Evolutionary conservation across 805 yeast species (phyloP), one percentile per base, ranked within the genome.

Genomic region (Hanseniaspora taiwanica): DNA sequence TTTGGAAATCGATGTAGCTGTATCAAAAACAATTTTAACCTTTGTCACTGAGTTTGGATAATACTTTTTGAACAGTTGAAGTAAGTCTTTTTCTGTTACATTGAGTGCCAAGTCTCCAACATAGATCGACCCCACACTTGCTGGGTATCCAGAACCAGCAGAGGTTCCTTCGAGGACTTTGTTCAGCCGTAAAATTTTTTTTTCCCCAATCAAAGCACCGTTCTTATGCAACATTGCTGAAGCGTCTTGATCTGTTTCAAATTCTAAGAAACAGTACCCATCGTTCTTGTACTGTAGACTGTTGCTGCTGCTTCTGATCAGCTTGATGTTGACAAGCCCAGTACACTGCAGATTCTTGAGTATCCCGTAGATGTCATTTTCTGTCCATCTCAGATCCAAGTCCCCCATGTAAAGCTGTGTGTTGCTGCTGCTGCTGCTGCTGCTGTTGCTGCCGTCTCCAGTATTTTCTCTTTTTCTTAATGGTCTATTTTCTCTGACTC

Each of bases 341-440:
- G 6, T 16, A 31, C 13, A 83, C n/a, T 91, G 85, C 10, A 78
- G 60, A 19, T 68, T 51, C 3, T 68, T 56, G 96, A 95, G 86
- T 36, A 86, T 71, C 43, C 72, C 71, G 37, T 66, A 67, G 40
- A 87, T 70, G 10, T 71, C 63, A 31, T 63, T 56, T 54, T 86
- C 96, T 44, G 81, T 83, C 86, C 94, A 82, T 55, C 72, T 65
- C 8, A 82, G 82, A 49, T 85, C 95, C 35, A 86, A 62, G 51
- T 84, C 96, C 18, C 96, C 96, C 94, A 86, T 87, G 81, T 87
- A 81, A 38, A 81, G 53, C 41, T 63, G 67, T 21, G 58, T 40
- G 42, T 53, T 27, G 37, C 18, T 17, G 34, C 14, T 31, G 13
- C 7, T 31, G 29, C n/a, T 25, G 14, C n/a, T n/a, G n/a, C n/a